These are phyloP conservation scores for Clavariopsis aquatica DNA, from an alignment of 495 filamentous ascomycete genomes.

Conservation along the genomic window DNA sequence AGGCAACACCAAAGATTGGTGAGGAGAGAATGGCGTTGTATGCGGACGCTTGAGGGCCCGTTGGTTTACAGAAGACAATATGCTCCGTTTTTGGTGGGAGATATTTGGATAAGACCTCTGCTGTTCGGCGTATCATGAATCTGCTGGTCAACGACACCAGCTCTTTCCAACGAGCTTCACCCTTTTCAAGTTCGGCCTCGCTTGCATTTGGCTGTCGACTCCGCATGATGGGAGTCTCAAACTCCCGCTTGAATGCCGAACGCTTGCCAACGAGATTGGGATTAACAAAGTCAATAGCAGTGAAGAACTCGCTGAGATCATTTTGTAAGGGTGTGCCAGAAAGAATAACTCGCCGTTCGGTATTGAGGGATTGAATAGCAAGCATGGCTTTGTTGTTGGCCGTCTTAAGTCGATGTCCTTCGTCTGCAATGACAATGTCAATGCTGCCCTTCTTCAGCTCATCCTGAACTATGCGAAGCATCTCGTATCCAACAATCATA, in stretches of 20 bases:
- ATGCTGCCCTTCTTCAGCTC: slow-evolving; percentile 67
- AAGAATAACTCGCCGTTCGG: slow-evolving; percentile 66
- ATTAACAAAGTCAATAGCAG: slow-evolving; percentile 79
- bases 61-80: slow-evolving; percentile 74
- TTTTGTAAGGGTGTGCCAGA: slow-evolving; percentile 82
- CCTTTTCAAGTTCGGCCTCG: slow-evolving; percentile 68
- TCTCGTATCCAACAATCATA: slow-evolving; percentile 86
- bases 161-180: slow-evolving; percentile 68
- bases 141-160: slow-evolving; percentile 65
- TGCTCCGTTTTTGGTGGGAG: slow-evolving; percentile 78
- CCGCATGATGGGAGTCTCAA: slow-evolving; percentile 71
- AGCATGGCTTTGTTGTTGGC: slow-evolving; percentile 77
- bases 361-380: slow-evolving; percentile 72
- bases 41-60: slow-evolving; percentile 64
- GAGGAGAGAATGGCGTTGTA: slow-evolving; percentile 71
- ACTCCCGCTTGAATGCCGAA: slow-evolving; percentile 69
- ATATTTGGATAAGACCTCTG: slow-evolving; percentile 71
- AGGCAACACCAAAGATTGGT: slow-evolving; percentile 64
- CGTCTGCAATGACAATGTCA: slow-evolving; percentile 80
- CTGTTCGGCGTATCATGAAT: slow-evolving; percentile 78
- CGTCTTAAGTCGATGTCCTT: slow-evolving; percentile 80
- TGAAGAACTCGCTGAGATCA: slow-evolving; percentile 76
- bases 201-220: slow-evolving; percentile 72
- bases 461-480: slow-evolving; percentile 66
- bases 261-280: slow-evolving; percentile 69